These are phyloP conservation scores for Euptelea pleiosperma DNA, from an alignment of 164 flowering plant species.

Conservation along the genomic window DNA sequence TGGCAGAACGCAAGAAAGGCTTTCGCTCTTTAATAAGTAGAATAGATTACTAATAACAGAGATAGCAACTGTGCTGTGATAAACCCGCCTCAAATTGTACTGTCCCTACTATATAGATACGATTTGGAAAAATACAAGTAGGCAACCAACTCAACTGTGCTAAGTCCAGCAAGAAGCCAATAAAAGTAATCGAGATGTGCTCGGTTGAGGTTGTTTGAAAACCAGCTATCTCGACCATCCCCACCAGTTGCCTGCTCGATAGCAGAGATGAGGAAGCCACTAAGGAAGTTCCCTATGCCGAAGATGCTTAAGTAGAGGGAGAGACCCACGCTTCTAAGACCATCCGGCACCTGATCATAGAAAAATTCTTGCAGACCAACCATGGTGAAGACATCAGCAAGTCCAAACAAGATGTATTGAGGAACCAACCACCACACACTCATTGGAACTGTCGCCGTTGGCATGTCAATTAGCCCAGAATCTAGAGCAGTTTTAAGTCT, in stretches of 20 bases:
- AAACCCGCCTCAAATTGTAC: no score
- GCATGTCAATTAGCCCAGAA: conserved; percentile 15
- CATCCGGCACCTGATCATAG: conserved; percentile 17
- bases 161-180: conserved; percentile 15
- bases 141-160: conserved; percentile 1
- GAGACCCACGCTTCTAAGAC: conserved; percentile 12
- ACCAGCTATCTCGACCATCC: conserved; percentile 8
- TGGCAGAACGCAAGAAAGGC: no score
- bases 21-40: no score
- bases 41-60: no score
- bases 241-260: conserved; percentile 8
- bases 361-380: conserved; percentile 19
- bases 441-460: conserved; percentile 16
- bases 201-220: conserved; percentile 15
- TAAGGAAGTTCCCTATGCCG: conserved; percentile 11
- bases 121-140: conserved; percentile 11
- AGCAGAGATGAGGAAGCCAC: conserved; percentile 9
- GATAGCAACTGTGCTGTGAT: no score
- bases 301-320: conserved; percentile 14
- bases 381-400: conserved; percentile 16
- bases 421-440: conserved; percentile 19
- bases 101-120: conserved; percentile 1
- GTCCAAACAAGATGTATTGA: conserved; percentile 13
- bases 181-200: conserved; percentile 18
- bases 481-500: conserved; percentile 17